A percentile compares a stretch with the other conserved stretches of the same genome.
Conservation (phyloP, 805 yeast genomes). For the Candida montana region DNA sequence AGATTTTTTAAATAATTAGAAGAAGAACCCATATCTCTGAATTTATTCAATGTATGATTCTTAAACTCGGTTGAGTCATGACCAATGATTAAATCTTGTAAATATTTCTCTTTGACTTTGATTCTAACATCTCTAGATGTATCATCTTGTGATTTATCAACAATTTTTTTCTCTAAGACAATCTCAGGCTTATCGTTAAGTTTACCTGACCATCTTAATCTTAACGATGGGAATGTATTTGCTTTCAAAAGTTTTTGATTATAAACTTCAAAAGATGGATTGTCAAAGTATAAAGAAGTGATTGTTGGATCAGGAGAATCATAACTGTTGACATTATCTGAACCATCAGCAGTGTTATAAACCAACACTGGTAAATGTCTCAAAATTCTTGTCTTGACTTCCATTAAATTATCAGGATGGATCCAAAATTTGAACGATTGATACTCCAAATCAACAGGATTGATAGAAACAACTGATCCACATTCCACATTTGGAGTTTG, state of each 20-base stretch:
- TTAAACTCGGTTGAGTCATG: conserved; percentile 36
- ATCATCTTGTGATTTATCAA: conserved; percentile 45
- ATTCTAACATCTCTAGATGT: conserved; percentile 62
- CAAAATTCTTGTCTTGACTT: conserved; percentile 90
- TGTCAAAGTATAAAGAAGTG: conserved; percentile 85
- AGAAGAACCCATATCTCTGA: conserved; percentile 57
- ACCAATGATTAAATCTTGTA: conserved; percentile 65
- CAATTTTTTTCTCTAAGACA: conserved; percentile 71
- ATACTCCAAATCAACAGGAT: conserved; percentile 29
- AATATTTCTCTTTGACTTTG: conserved; percentile 72
- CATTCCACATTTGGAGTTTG: conserved; percentile 19
- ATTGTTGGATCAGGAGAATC: conserved; percentile 70
- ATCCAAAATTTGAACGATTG: conserved; percentile 89
- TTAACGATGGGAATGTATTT: conserved; percentile 64
- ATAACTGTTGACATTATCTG: conserved; percentile 21
- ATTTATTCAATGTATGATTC: conserved; percentile 52
- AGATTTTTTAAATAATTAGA: conserved; percentile 46
- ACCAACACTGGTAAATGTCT: conserved; percentile 91
- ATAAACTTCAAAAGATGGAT: conserved; percentile 74
- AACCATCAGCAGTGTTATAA: conserved; percentile 44
- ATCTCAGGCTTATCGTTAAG: conserved; percentile 73
- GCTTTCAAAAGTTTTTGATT: conserved; percentile 74
- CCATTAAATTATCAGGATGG: conserved; percentile 96
- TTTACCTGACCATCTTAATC: conserved; percentile 90
- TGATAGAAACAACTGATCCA: conserved; percentile 20